phyloP scores from a whole-genome alignment of 139 green algal genomes.

The Chlamydomonas incerta region DNA sequence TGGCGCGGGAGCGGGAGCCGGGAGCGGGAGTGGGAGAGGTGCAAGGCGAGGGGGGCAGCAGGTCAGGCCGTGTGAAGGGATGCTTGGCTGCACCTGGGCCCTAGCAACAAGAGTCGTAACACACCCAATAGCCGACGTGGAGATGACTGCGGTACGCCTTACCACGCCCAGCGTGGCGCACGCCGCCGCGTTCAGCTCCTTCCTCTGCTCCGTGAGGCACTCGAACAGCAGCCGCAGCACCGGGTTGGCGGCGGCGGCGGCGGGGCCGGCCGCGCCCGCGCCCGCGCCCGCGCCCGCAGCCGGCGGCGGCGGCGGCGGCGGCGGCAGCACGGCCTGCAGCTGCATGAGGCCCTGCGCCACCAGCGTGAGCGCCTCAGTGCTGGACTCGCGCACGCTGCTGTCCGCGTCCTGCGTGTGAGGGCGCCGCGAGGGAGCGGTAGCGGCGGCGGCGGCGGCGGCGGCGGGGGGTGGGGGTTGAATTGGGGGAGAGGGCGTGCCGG shows the following conservation, averaged over 20 bases:
- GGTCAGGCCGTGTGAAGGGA: no score
- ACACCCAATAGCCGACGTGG: no score
- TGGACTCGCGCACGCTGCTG: constrained; percentile 50
- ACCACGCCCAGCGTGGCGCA: constrained; percentile 55
- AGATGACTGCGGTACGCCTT: no score
- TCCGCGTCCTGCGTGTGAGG: constrained; percentile 53
- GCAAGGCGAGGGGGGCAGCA: not conserved
- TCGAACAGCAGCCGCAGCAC: constrained; percentile 55
- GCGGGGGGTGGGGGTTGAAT: no score
- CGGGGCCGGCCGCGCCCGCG: not conserved
- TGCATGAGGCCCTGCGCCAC: constrained; percentile 45
- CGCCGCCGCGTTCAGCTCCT: constrained; percentile 51
- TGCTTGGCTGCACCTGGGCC: no score
- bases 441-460: no score
- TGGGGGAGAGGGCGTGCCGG: no score
- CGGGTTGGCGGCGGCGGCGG: constrained; percentile 20
- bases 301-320: no score
- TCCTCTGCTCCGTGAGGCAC: constrained; percentile 55
- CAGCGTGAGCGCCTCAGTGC: constrained; percentile 46
- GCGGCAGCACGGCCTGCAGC: not conserved
- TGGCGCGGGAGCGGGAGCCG: not conserved
- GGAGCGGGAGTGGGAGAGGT: not conserved
- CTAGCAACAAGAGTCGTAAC: no score
- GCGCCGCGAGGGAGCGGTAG: not conserved
- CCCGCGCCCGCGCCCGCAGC: not conserved